Percentiles rank a stretch among this genome's conserved stretches.
phyloP scores from a whole-genome alignment of 2,329 filamentous ascomycete species.

The Diaporthe humulicola region DNA sequence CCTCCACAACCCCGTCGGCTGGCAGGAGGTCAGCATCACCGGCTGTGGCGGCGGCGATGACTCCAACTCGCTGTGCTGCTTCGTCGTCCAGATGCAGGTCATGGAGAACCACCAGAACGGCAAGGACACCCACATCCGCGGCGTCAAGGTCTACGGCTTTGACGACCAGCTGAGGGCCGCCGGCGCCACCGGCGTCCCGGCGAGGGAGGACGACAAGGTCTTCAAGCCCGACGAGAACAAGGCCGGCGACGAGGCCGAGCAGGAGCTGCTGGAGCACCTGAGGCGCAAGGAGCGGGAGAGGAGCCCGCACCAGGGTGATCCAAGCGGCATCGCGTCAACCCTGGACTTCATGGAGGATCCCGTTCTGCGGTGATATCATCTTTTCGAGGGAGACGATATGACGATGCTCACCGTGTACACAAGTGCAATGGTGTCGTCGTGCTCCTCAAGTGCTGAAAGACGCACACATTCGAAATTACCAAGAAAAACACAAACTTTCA shows the following conservation, averaged over 20 bases:
- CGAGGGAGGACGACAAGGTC: conserved; percentile 49
- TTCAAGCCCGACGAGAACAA: conserved; percentile 49
- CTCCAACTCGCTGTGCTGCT: conserved; percentile 84
- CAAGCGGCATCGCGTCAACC: conserved; percentile 39
- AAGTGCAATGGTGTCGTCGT: neutral
- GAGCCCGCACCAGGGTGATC: conserved; percentile 16
- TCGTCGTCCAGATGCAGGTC: conserved; percentile 90
- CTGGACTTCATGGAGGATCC: conserved; percentile 42
- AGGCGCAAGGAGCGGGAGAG: conserved; percentile 45
- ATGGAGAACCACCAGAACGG: conserved; percentile 99
- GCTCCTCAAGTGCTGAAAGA: neutral
- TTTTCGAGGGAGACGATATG: too few species aligned
- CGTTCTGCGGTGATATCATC: conserved; percentile 20
- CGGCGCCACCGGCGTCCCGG: conserved; percentile 42
- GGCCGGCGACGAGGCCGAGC: conserved; percentile 51
- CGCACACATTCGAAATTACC: neutral
- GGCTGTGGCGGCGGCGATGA: conserved; percentile 70
- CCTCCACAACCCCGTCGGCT: conserved; percentile 84
- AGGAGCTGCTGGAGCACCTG: conserved; percentile 49
- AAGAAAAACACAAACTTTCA: neutral
- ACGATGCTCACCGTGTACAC: neutral
- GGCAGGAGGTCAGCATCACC: conserved; percentile 83
- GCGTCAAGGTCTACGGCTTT: conserved; percentile 85
- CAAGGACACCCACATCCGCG: conserved; percentile 97
- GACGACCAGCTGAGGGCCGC: conserved; percentile 63